phyloP scores from a whole-genome alignment of 164 flowering plant species.

The Vitis rupestris region DNA sequence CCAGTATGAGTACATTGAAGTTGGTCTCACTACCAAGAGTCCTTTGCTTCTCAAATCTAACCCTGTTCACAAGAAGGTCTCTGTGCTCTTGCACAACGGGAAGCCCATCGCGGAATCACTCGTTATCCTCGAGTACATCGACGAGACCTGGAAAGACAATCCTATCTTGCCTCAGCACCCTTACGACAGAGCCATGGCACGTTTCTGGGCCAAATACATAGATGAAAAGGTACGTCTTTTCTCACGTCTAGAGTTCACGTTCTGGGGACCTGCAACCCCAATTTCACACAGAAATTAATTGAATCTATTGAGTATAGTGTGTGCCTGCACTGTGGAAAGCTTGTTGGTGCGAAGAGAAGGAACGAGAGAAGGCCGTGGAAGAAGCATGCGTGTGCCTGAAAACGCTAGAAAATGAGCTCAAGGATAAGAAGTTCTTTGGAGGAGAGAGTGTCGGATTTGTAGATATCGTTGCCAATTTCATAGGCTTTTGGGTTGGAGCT shows the following conservation, averaged over 20 bases:
- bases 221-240: constrained; percentile 26
- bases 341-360: constrained; percentile 13
- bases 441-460: constrained; percentile 40
- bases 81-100: constrained; percentile 39
- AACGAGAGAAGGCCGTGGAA: constrained; percentile 27
- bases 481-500: constrained; percentile 28
- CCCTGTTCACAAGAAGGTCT: constrained; percentile 39
- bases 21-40: constrained; percentile 34
- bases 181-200: constrained; percentile 27
- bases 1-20: constrained; percentile 22
- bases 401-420: constrained; percentile 35
- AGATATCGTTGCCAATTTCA: constrained; percentile 35
- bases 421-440: constrained; percentile 46
- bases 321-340: constrained; percentile 19
- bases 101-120: constrained; percentile 31
- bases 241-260: too few relatives aligned
- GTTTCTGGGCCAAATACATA: constrained; percentile 39
- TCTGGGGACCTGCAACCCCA: too few relatives aligned
- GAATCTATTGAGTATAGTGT: constrained; percentile 12
- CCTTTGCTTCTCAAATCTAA: constrained; percentile 31
- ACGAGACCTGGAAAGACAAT: constrained; percentile 28
- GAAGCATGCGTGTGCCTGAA: constrained; percentile 29
- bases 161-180: constrained; percentile 36
- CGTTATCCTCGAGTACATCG: constrained; percentile 36
- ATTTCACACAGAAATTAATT: too few relatives aligned